Conservation (phyloP, 768 basidiomycete species). For the Pseudohyphozyma bogoriensis region DNA sequence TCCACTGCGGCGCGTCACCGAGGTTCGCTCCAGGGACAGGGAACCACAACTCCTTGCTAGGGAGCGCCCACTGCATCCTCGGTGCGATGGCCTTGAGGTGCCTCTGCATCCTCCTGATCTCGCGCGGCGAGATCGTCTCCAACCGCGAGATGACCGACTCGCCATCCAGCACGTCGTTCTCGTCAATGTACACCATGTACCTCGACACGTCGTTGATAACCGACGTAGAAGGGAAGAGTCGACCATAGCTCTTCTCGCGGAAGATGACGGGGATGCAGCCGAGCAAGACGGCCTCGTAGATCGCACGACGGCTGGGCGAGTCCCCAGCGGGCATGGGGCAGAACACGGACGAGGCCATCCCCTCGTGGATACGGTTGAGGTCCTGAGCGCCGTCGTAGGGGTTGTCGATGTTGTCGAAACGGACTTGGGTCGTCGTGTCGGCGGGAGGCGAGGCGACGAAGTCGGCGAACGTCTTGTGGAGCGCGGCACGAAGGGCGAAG, state of each 20-base stretch:
- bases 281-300: slow-evolving; percentile 27
- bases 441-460: not conserved
- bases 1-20: not conserved
- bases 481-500: slow-evolving; percentile 23
- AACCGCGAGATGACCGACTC: slow-evolving; percentile 17
- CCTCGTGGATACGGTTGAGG: slow-evolving; percentile 24
- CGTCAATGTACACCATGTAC: slow-evolving; percentile 26
- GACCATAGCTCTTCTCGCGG: slow-evolving; percentile 23
- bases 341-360: slow-evolving; percentile 22
- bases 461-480: slow-evolving; percentile 9
- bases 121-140: slow-evolving; percentile 1
- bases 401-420: slow-evolving; percentile 24
- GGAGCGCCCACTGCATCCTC: slow-evolving; percentile 15
- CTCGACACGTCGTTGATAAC: slow-evolving; percentile 23
- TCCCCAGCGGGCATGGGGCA: slow-evolving; percentile 26
- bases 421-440: slow-evolving; percentile 1
- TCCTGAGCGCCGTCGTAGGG: slow-evolving; percentile 23
- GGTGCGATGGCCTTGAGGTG: slow-evolving; percentile 15
- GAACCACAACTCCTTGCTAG: slow-evolving; percentile 10
- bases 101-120: slow-evolving; percentile 13
- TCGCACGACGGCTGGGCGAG: slow-evolving; percentile 22
- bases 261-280: slow-evolving; percentile 30
- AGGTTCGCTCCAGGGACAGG: not conserved
- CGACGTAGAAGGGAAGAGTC: slow-evolving; percentile 24
- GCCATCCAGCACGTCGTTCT: slow-evolving; percentile 18